Conservation (phyloP, 2,329 filamentous ascomycete genomes). For the Gaeumannomyces tritici region DNA sequence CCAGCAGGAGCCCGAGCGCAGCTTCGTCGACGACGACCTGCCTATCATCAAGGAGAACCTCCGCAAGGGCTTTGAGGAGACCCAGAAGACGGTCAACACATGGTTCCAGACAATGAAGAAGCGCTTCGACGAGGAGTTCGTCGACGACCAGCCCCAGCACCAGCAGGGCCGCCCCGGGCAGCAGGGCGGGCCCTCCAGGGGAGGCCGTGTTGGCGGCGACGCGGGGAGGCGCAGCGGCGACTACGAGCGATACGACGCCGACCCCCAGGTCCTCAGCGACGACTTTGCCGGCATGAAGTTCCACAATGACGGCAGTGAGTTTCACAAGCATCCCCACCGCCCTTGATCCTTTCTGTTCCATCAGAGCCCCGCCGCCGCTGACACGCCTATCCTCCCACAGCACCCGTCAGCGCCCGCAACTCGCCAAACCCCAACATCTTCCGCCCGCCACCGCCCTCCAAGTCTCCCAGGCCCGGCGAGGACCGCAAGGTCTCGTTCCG, state of each 20-base stretch:
- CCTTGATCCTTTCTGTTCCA: not conserved
- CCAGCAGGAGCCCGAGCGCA: conserved; percentile 47
- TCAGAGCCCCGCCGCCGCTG: not conserved
- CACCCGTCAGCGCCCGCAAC: conserved; percentile 43
- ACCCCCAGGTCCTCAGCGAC: conserved; percentile 81
- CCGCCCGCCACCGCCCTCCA: conserved; percentile 51
- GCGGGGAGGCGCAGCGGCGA: conserved; percentile 68
- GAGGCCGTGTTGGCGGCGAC: conserved; percentile 46
- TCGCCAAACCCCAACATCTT: conserved; percentile 72
- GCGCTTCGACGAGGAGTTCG: conserved; percentile 81
- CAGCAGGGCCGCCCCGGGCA: conserved; percentile 15
- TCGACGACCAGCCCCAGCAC: conserved; percentile 43
- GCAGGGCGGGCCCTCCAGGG: conserved; percentile 21
- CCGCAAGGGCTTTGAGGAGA: conserved; percentile 88
- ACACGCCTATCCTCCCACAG: conserved; percentile 18
- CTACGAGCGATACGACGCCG: conserved; percentile 87
- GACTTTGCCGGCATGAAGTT: conserved; percentile 71
- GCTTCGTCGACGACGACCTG: conserved; percentile 92
- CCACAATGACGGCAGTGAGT: conserved; percentile 52
- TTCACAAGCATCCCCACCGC: not conserved
- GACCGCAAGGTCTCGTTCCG: conserved; percentile 48
- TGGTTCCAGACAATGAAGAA: conserved; percentile 92
- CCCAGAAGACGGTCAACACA: conserved; percentile 82
- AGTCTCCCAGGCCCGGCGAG: conserved; percentile 37
- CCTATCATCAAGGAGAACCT: conserved; percentile 89